Evolutionary conservation across 768 basidiomycete genomes (phyloP).

Genomic region (Lyophyllum atratum): DNA sequence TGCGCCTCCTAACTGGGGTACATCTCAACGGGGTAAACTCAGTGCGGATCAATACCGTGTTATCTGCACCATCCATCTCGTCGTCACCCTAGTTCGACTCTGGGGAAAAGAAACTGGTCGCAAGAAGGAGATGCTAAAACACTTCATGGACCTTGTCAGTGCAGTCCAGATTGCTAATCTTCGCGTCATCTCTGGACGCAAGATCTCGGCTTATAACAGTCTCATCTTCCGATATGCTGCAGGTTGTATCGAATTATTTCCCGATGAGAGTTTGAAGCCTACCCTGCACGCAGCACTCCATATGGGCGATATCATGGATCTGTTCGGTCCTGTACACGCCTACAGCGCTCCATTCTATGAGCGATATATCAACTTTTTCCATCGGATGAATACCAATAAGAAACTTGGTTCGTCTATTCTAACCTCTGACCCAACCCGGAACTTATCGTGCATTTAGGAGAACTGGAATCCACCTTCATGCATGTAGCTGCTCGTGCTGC

Average conservation of each 20-base stretch:
- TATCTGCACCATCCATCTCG: too few relatives aligned
- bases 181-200: constrained; percentile 12
- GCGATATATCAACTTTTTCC: constrained; percentile 24
- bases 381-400: constrained; percentile 29
- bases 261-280: not conserved
- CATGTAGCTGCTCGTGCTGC: not conserved
- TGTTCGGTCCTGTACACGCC: constrained; percentile 26
- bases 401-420: not conserved
- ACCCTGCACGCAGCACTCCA: constrained; percentile 20
- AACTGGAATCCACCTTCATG: not conserved
- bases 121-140: constrained; percentile 17
- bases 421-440: too few relatives aligned
- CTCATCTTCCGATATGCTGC: constrained; percentile 16
- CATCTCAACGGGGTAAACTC: constrained; percentile 28
- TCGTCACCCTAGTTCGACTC: constrained; percentile 16
- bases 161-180: constrained; percentile 15
- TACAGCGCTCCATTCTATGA: constrained; percentile 26
- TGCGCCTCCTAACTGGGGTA: constrained; percentile 32
- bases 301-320: constrained; percentile 17
- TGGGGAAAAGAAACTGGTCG: constrained; percentile 18
- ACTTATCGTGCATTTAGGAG: too few relatives aligned
- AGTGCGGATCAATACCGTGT: constrained; percentile 4
- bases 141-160: constrained; percentile 29
- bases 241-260: not conserved
- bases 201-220: constrained; percentile 20